phyloP scores from a whole-genome alignment of 2,329 filamentous ascomycete species.

The Aureobasidium leucospermi region DNA sequence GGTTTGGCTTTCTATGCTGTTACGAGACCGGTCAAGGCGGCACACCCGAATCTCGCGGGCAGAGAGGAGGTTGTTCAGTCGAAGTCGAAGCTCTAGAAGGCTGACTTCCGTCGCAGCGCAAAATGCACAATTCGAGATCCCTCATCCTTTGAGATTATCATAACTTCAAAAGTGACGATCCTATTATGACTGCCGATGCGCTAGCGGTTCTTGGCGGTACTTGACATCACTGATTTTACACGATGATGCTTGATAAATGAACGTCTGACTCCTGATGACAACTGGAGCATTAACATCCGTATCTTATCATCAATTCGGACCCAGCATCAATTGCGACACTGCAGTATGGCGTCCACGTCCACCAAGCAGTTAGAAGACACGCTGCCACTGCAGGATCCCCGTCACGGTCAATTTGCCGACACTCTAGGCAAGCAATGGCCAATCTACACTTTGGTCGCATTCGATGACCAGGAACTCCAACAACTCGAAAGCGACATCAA shows the following conservation, averaged over 20 bases:
- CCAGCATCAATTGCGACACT: no score
- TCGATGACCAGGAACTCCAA: neutral
- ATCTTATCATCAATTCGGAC: no score
- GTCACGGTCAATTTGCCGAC: neutral
- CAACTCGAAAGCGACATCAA: neutral
- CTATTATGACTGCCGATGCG: no score
- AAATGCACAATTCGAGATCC: no score
- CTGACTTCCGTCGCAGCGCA: no score
- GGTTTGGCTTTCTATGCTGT: constrained; percentile 20
- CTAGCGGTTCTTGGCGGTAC: no score
- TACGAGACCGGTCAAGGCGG: constrained; percentile 17
- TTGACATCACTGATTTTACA: no score
- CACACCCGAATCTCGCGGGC: constrained; percentile 16
- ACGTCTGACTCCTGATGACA: no score
- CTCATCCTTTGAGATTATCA: no score
- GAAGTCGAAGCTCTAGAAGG: neutral
- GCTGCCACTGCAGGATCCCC: neutral
- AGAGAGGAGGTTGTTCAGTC: constrained; percentile 16
- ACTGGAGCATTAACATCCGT: no score
- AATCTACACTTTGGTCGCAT: neutral
- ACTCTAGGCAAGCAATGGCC: neutral
- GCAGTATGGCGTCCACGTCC: neutral
- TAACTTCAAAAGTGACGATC: no score
- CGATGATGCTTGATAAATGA: no score
- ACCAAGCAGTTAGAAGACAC: neutral